Conservation (phyloP, 2,329 filamentous ascomycete species). For the Fusarium tjaetaba region DNA sequence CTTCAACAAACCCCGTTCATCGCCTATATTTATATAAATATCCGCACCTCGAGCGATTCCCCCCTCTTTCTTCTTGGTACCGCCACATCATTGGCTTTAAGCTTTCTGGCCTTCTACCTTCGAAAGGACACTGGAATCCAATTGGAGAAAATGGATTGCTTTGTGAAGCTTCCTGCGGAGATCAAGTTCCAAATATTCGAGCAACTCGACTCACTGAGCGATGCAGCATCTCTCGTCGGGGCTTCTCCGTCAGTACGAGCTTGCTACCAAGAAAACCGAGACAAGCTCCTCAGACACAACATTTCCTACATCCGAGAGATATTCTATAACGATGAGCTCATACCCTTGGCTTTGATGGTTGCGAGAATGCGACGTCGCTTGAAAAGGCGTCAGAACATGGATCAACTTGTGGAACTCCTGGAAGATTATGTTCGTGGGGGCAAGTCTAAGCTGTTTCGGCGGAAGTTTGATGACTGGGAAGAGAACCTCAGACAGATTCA, state of each 20-base stretch:
- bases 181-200: not conserved
- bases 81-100: too few species aligned
- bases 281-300: too few species aligned
- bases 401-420: not conserved
- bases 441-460: not conserved
- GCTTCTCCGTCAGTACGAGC: not conserved
- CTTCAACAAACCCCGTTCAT: too few species aligned
- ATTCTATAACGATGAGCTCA: not conserved
- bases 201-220: not conserved
- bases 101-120: not conserved
- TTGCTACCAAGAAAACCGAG: not conserved
- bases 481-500: not conserved
- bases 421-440: not conserved
- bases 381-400: not conserved
- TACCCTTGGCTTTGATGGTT: not conserved
- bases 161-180: not conserved
- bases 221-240: not conserved
- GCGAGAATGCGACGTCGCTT: not conserved
- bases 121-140: accelerated
- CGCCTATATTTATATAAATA: too few species aligned
- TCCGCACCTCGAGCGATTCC: too few species aligned
- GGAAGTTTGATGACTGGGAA: not conserved
- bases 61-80: not conserved
- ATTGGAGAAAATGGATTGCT: accelerated
- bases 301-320: not conserved